phyloP scores from a whole-genome alignment of 1,139 yeast genomes.

The Geotrichum carabidarum region DNA sequence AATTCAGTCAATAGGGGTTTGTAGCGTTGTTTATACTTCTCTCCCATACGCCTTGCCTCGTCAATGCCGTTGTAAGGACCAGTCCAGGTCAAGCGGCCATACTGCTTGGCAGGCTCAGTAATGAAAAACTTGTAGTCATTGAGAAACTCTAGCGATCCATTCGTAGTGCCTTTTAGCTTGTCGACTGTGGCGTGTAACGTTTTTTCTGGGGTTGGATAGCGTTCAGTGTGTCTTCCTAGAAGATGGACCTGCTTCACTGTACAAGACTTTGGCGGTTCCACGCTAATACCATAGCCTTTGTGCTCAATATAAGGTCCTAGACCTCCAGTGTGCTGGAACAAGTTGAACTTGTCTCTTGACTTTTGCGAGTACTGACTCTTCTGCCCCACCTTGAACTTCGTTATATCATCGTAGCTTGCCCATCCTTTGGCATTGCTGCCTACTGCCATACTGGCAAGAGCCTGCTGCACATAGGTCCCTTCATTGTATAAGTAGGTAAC shows the following conservation, averaged over 20 bases:
- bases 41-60: constrained; percentile 18
- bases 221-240: constrained; percentile 23
- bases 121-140: constrained; percentile 18
- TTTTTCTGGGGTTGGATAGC: constrained; percentile 22
- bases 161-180: constrained; percentile 16
- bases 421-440: no score
- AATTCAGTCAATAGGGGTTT: constrained; percentile 9
- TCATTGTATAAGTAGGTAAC: neutral
- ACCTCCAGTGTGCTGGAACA: constrained; percentile 20
- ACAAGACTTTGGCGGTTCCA: constrained; percentile 24
- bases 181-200: constrained; percentile 15
- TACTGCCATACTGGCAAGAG: neutral
- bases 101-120: constrained; percentile 13
- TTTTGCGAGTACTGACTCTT: neutral
- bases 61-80: constrained; percentile 23
- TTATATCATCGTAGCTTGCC: neutral
- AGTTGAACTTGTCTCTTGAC: constrained; percentile 11
- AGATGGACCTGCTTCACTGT: constrained; percentile 23
- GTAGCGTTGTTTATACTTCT: constrained; percentile 16
- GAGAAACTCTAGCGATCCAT: constrained; percentile 23
- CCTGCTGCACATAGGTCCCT: neutral
- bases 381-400: neutral
- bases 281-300: constrained; percentile 41
- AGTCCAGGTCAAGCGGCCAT: constrained; percentile 21
- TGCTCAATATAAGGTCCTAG: constrained; percentile 37